Base-by-base conservation (phyloP, 1,284 basidiomycete species). In the Ganoderma lingzhi region DNA sequence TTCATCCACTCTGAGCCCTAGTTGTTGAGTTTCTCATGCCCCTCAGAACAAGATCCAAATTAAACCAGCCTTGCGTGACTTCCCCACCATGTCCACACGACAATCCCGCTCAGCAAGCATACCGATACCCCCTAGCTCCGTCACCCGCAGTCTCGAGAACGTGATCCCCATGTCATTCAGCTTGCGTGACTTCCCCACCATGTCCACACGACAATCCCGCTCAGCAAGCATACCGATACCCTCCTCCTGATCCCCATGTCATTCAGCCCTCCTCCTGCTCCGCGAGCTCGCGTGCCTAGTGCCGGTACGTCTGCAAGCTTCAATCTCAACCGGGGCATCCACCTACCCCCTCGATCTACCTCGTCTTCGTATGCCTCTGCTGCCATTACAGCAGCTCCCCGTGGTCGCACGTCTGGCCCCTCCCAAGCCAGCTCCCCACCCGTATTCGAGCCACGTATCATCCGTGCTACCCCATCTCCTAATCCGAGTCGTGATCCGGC, bases 141-240 rank as follows among this genome's bases (percentile, higher is more conserved):
- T 87, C 37, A 80, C 83, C 68, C 84, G 89, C 68, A 87, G 86
- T 70, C 85, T 92, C 70, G 88, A 93, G 77, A 85, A 85, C 64
- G 83, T 88, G 61, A 87, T 92, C 44, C 83, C 88, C 42, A 87
- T 91, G n/a, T n/a, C n/a, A n/a, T n/a, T n/a, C n/a, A n/a, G n/a
- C 12, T 30, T 28, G 41, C 15, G 15, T 28, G 15, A 42, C 41
- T 14, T 28, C 8, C 15, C 14, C 32, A 37, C 14, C 19, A 73
- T 73, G 72, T 70, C 72, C 17, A 51, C 72, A 17, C 68, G 72
- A 53, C 85, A 85, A 62, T 82, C 86, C 14, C 87, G 90, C 78
- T 88, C 90, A 0, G 83, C 89, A 30, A 90, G 85, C 75, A 90
- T 91, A 75, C 87, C 90, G 44, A 87, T 90, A 67, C 87, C 88